Base-by-base conservation (phyloP, 495 filamentous ascomycete species). In the Penicillium argentinense region DNA sequence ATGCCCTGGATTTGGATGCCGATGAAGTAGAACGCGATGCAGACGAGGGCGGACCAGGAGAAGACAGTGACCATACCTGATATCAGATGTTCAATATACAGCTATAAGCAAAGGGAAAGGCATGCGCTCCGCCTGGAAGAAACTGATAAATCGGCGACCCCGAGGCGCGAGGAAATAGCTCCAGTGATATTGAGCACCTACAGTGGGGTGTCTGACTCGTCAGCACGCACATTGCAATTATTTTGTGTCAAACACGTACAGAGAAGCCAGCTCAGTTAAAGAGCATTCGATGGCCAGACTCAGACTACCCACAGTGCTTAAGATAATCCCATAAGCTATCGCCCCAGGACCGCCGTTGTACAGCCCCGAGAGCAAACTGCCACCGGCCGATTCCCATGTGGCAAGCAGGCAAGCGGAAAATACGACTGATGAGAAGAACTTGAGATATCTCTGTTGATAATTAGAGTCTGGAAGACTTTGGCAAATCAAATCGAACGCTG, bases 171-270 rank as follows among this genome's bases (percentile, higher is more conserved):
- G 64, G 28, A 73, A 54, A 45, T 62, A 59, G 4, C 63, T 66
- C 72, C 72, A 75, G 44, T 74, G 68, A 59, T 76, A 76, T 51
- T 79, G 74, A 16, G 68, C 72, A 27, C 62, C 63, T 9, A 57
- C 62, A 16, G 60, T 62, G 12, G 73, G 60, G 32, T 63, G 53
- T 45, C 66, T 63, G 29, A n/a, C 9, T n/a, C 16, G n/a, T 18
- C 14, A 9, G n/a, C 14, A 6, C n/a, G 14, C n/a, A 13, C 5
- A 28, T 24, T 8, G 2, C 27, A 39, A 14, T 25, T 11, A 29
- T 33, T n/a, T n/a, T n/a, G n/a, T 14, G 8, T 45, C 22, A 1
- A 4, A 4, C 18, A 49, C 64, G 1, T 58, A 69, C 59, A 71
- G 55, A 11, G 68, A 70, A 1, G 67, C 67, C 39, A 73, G 61